Conservation (phyloP, 352 stramenopile species). For the Thalassiosira hispida region DNA sequence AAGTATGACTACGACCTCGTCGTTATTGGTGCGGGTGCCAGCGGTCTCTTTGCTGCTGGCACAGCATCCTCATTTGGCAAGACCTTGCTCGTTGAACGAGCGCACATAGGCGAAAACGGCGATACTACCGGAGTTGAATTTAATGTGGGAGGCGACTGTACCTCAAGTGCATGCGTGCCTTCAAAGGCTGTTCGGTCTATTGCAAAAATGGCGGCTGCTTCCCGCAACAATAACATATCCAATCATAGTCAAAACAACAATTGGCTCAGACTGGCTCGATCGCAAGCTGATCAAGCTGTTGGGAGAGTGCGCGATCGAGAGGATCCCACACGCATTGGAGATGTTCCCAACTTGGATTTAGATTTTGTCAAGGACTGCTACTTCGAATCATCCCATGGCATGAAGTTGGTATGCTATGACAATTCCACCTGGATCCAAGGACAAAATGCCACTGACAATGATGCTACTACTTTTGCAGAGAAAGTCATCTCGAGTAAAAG, state of each 20-base stretch:
- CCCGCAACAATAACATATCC: background rate
- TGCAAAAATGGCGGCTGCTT: conserved; percentile 19
- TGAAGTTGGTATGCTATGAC: conserved; percentile 5
- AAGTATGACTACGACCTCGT: conserved; percentile 49
- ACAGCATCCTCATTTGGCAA: conserved; percentile 36
- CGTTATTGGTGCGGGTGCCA: conserved; percentile 53
- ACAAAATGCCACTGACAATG: background rate
- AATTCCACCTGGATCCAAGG: conserved; percentile 14
- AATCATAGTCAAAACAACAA: background rate
- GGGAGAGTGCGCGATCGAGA: conserved; percentile 37
- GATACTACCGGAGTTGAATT: background rate
- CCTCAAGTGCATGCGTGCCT: conserved; percentile 58
- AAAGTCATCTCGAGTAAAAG: conserved; percentile 30
- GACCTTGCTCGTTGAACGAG: conserved; percentile 44
- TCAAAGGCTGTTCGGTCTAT: conserved; percentile 49
- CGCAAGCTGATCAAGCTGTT: conserved; percentile 16
- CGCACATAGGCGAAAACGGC: background rate
- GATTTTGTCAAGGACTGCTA: conserved; percentile 17
- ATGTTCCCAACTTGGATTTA: conserved; percentile 45
- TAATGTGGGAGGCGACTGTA: conserved; percentile 58
- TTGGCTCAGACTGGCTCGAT: background rate
- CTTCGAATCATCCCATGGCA: conserved; percentile 30
- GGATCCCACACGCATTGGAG: conserved; percentile 26
- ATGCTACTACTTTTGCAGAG: background rate
- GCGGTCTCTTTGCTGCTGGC: conserved; percentile 57